A percentile compares a stretch with the other conserved stretches of the same genome.
phyloP scores from a whole-genome alignment of 2,329 filamentous ascomycete genomes.

The Domatiomyces globalis region DNA sequence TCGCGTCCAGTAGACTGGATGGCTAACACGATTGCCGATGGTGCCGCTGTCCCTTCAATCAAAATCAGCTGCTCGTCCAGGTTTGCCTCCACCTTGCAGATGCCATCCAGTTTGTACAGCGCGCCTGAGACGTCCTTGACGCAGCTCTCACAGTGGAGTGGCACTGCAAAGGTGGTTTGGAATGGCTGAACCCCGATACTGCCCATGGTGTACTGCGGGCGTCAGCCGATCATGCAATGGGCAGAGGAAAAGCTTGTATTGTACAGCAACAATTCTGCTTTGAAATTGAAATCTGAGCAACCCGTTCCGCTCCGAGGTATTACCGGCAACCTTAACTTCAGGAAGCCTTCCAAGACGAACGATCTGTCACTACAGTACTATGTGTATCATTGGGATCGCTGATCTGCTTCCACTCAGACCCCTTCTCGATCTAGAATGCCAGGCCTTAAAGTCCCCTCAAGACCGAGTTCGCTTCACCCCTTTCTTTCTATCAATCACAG shows the following conservation, averaged over 20 bases:
- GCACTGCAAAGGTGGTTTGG: slow-evolving; percentile 87
- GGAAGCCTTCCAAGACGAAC: too few relatives aligned
- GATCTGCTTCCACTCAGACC: too few relatives aligned
- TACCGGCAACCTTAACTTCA: background rate
- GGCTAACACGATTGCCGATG: slow-evolving; percentile 74
- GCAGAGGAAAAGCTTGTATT: background rate
- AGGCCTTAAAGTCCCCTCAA: too few relatives aligned
- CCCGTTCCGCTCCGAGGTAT: background rate
- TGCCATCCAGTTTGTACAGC: slow-evolving; percentile 59
- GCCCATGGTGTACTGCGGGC: slow-evolving; percentile 10
- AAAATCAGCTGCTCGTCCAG: slow-evolving; percentile 70
- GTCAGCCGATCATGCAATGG: background rate
- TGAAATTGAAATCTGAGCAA: background rate
- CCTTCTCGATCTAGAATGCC: too few relatives aligned
- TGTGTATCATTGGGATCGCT: too few relatives aligned
- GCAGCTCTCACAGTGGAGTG: slow-evolving; percentile 80
- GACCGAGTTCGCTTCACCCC: too few relatives aligned
- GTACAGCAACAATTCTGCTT: background rate
- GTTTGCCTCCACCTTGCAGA: slow-evolving; percentile 69
- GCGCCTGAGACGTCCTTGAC: slow-evolving; percentile 72
- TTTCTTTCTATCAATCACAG: too few relatives aligned
- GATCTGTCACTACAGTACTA: too few relatives aligned
- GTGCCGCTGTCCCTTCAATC: slow-evolving; percentile 76
- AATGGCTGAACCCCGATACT: slow-evolving; percentile 26
- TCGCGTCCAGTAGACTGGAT: slow-evolving; percentile 85